Conservation (phyloP, 1,284 basidiomycete species). For the Apiotrichum laibachii region DNA sequence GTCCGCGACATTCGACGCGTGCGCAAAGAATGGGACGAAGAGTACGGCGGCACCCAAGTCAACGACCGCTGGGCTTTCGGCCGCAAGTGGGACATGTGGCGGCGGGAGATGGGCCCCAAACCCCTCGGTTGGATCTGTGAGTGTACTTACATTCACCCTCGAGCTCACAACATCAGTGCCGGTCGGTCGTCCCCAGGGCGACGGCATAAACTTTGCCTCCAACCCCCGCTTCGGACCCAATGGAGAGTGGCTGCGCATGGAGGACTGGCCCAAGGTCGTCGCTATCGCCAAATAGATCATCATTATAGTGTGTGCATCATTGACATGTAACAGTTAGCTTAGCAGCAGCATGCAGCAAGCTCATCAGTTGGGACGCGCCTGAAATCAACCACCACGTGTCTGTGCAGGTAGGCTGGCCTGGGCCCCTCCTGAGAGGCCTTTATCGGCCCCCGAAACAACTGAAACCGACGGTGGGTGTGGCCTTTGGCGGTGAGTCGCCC, state of each 20-base stretch:
- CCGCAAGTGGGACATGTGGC: constrained; percentile 32
- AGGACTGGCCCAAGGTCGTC: constrained; percentile 41
- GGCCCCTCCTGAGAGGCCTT: too few relatives aligned
- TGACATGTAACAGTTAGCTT: background rate
- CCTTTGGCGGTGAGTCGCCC: too few relatives aligned
- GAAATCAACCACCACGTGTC: too few relatives aligned
- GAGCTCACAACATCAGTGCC: constrained; percentile 35
- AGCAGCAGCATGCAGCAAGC: too few relatives aligned
- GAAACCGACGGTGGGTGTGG: too few relatives aligned
- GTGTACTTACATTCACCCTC: constrained; percentile 16
- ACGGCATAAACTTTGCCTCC: constrained; percentile 40
- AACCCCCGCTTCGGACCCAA: constrained; percentile 48
- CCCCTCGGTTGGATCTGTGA: constrained; percentile 46
- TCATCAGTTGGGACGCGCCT: too few relatives aligned
- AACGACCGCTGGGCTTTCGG: constrained; percentile 48
- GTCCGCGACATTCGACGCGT: constrained; percentile 2
- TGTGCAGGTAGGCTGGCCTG: too few relatives aligned
- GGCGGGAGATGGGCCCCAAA: constrained; percentile 42
- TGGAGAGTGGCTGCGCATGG: constrained; percentile 46
- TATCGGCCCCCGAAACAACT: too few relatives aligned
- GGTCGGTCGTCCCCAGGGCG: constrained; percentile 40
- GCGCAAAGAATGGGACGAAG: constrained; percentile 37
- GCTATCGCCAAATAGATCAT: background rate
- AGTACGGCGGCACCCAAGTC: constrained; percentile 42
- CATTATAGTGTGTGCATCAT: background rate